These are phyloP conservation scores for Rhodotorula sp. DNA, from an alignment of 1,284 basidiomycete species.

Conservation along the genomic window DNA sequence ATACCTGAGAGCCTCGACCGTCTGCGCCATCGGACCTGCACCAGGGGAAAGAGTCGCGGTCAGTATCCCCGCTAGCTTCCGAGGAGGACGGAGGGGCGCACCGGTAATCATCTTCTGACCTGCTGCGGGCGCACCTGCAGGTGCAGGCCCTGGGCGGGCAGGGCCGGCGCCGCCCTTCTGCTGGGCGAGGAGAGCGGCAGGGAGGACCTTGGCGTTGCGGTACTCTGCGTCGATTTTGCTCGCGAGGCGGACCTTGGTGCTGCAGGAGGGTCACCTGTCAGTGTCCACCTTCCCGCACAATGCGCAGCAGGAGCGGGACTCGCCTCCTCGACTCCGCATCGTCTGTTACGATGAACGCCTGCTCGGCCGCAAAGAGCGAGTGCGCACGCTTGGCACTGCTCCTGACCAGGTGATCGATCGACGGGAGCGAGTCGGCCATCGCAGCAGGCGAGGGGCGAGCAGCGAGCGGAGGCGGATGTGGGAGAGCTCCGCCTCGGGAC, in stretches of 20 bases:
- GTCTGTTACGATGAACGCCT: conserved; percentile 34
- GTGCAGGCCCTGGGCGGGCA: conserved; percentile 60
- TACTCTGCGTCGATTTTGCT: conserved; percentile 84
- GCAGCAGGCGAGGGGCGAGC: neutral
- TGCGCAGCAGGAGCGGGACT: neutral
- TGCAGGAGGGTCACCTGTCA: conserved; percentile 25
- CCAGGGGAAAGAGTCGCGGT: neutral
- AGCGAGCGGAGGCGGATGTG: neutral
- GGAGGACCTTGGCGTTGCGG: conserved; percentile 79
- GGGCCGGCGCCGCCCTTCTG: conserved; percentile 64
- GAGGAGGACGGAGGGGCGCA: neutral
- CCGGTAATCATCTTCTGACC: conserved; percentile 38
- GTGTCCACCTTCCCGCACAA: neutral
- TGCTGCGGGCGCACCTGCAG: conserved; percentile 2
- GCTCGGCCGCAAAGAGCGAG: conserved; percentile 52
- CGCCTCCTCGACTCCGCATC: conserved; percentile 52
- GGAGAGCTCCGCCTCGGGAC: neutral
- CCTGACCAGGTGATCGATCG: conserved; percentile 52
- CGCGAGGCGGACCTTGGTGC: conserved; percentile 55
- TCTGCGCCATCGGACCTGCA: conserved; percentile 34
- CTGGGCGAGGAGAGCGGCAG: conserved; percentile 75
- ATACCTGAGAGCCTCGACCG: conserved; percentile 33
- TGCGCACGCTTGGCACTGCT: conserved; percentile 54
- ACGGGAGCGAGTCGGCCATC: conserved; percentile 44
- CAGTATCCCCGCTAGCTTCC: neutral